Conservation (phyloP, 179 eudicot genomes). For the Silene coronaria region DNA sequence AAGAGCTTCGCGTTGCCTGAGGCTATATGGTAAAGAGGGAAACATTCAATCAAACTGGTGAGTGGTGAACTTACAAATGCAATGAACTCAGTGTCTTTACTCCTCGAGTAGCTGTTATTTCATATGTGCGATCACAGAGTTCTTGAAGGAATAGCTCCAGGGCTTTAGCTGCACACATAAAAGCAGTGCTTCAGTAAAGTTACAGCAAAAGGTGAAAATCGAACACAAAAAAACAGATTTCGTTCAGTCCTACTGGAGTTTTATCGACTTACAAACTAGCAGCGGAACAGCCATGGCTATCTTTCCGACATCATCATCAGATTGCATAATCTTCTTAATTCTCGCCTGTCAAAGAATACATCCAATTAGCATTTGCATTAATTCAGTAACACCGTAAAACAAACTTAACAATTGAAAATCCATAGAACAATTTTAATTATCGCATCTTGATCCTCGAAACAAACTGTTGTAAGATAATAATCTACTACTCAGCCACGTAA, state of each 20-base stretch:
- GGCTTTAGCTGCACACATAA: slow-evolving; percentile 66
- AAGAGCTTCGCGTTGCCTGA: no score
- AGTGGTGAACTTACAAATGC: slow-evolving; percentile 51
- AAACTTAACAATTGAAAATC: no score
- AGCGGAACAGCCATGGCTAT: slow-evolving; percentile 79
- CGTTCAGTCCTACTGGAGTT: no score
- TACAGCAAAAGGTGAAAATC: slow-evolving; percentile 7
- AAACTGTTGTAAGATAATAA: no score
- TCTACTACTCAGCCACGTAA: no score
- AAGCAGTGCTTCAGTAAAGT: not conserved
- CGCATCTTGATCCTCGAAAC: no score
- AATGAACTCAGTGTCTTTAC: slow-evolving; percentile 68
- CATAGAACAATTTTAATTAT: no score
- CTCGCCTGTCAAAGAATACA: slow-evolving; percentile 45
- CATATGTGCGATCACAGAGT: slow-evolving; percentile 74
- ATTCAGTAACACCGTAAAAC: no score
- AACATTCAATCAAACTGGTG: no score
- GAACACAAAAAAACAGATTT: no score
- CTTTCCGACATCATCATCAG: slow-evolving; percentile 79
- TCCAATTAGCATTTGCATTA: slow-evolving; percentile 15
- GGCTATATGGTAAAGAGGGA: no score
- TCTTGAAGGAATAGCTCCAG: slow-evolving; percentile 82
- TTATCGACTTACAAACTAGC: slow-evolving; percentile 53
- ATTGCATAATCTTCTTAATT: slow-evolving; percentile 80
- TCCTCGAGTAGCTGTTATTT: slow-evolving; percentile 64